phyloP scores from a whole-genome alignment of 129 eudicot species.

The Apium graveolens region DNA sequence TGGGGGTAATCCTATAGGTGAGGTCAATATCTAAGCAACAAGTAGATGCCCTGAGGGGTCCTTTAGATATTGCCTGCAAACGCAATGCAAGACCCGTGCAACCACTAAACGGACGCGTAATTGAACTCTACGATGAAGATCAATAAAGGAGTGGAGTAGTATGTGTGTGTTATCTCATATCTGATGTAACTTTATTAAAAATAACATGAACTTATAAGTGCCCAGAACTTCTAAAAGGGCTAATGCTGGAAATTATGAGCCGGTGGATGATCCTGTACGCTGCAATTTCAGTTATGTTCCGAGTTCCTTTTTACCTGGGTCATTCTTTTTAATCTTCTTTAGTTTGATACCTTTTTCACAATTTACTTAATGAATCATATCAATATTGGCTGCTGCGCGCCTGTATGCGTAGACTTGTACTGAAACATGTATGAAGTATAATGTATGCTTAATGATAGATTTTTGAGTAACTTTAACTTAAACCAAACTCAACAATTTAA shows the following conservation, averaged over 20 bases:
- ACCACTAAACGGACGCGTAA: slow-evolving; percentile 46
- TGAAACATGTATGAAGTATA: no score
- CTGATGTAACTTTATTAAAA: neutral
- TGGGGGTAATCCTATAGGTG: slow-evolving; percentile 24
- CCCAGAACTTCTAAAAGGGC: neutral
- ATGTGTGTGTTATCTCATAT: neutral
- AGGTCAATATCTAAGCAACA: slow-evolving; percentile 57
- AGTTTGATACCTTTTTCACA: neutral
- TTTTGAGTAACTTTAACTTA: neutral
- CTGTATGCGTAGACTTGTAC: neutral
- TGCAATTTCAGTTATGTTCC: neutral
- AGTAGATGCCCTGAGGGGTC: slow-evolving; percentile 49
- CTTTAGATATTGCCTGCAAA: slow-evolving; percentile 47
- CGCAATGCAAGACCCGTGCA: slow-evolving; percentile 65
- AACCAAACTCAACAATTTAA: neutral
- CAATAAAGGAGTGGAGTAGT: neutral
- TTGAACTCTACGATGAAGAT: slow-evolving; percentile 42
- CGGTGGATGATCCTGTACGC: neutral
- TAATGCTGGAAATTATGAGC: neutral
- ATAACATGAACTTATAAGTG: neutral
- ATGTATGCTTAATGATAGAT: neutral
- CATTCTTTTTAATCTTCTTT: neutral
- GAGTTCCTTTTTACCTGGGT: neutral
- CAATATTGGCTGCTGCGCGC: neutral
- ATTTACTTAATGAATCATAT: neutral